Evolutionary conservation across 352 stramenopile species (phyloP), one percentile per base, ranked within the genome.

Genomic region (Globisporangium barbulae): DNA sequence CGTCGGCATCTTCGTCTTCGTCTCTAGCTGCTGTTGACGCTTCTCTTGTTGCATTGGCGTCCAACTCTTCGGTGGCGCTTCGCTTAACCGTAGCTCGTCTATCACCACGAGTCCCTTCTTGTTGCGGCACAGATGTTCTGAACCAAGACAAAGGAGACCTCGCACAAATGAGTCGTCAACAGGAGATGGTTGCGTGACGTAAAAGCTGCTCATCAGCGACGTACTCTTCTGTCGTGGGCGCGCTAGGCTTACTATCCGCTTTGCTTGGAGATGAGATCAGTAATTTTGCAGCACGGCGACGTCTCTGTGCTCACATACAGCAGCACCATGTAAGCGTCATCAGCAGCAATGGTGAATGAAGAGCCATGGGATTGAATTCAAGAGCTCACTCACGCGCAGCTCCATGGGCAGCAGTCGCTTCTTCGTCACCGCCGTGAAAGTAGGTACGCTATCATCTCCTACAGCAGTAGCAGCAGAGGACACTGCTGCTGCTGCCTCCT

Each of bases 371-470:
- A 61, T 5, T n/a, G 21, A 55, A 55, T 25, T 50, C 44, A 52
- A 66, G 4, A 12, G 31, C 22, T 1, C 5, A 78, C 83, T 49
- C 31, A 92, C 83, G 55, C 83, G 77, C 61, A 92, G 50, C 33
- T 92, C 83, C 76, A 81, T 92, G 1, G 83, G 83, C 45, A 92
- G 68, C 22, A 92, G 64, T 9, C 83, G 72, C 72, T 88, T 89
- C 69, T 86, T 88, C 35, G 58, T 60, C 28, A 49, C 50, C 1
- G 68, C 52, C 30, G 53, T 73, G 15, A 67, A 45, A 12, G 54
- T 30, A 13, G 47, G 35, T 25, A 67, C 42, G 2, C 12, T 22
- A 15, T 19, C 39, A 53, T 19, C 25, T n/a, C 39, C 31, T 7
- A 1, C 19, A 17, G 3, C 54, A n/a, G 22, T 17, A 37, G 45